phyloP scores from a whole-genome alignment of 1,284 basidiomycete species.

The Baeospora myosura region DNA sequence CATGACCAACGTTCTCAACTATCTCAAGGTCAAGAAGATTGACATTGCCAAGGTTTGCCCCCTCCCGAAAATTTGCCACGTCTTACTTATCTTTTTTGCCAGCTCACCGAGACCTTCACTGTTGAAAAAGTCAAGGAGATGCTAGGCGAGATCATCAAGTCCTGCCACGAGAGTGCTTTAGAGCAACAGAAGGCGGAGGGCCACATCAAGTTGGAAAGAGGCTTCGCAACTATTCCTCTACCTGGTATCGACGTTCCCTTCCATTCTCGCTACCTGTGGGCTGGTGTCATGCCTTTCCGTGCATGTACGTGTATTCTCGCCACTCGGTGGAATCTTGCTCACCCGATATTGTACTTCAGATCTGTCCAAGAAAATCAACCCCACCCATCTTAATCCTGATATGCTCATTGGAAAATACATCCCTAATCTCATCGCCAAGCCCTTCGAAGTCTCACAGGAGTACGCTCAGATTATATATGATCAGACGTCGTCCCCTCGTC shows the following conservation, averaged over 20 bases:
- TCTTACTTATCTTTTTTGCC: conserved; percentile 12
- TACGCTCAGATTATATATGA: conserved; percentile 95
- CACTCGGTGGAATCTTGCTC: conserved; percentile 11
- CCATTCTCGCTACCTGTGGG: conserved; percentile 98
- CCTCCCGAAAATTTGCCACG: not conserved
- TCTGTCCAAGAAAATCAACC: conserved; percentile 96
- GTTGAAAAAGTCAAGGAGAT: conserved; percentile 90
- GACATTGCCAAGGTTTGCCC: conserved; percentile 83
- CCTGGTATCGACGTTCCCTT: conserved; percentile 99
- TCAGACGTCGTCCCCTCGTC: conserved; percentile 87
- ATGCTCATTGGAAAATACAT: conserved; percentile 93
- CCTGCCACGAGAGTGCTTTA: conserved; percentile 73
- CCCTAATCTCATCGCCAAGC: conserved; percentile 92
- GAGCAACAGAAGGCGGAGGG: conserved; percentile 78
- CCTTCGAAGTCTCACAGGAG: conserved; percentile 84
- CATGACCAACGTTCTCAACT: conserved; percentile 94
- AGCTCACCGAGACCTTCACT: conserved; percentile 81
- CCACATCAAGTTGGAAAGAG: conserved; percentile 92
- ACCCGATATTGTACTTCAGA: conserved; percentile 42
- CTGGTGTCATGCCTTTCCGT: conserved; percentile 95
- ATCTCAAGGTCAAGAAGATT: conserved; percentile 93
- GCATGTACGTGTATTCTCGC: conserved; percentile 54
- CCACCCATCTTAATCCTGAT: conserved; percentile 84
- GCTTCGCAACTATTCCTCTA: conserved; percentile 92
- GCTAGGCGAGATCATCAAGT: conserved; percentile 84